Conservation (phyloP, 2,329 filamentous ascomycete species). For the Emydomyces testavorans region DNA sequence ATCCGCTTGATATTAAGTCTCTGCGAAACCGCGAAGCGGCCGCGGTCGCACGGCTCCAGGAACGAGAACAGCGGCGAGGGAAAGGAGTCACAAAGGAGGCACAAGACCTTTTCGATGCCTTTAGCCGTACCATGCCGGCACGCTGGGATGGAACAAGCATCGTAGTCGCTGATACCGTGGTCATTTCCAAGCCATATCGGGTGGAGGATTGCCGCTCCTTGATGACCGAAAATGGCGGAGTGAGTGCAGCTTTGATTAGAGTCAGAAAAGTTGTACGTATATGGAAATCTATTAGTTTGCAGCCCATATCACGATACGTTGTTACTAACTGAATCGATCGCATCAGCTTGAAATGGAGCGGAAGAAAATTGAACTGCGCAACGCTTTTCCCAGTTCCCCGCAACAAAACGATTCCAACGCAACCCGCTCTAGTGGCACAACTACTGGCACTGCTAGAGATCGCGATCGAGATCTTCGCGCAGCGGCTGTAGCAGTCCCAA, state of each 20-base stretch:
- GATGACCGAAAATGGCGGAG: slow-evolving; percentile 28
- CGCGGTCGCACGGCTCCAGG: slow-evolving; percentile 46
- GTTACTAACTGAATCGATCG: neutral
- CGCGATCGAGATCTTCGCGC: slow-evolving; percentile 10
- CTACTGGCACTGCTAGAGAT: neutral
- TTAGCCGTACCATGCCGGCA: slow-evolving; percentile 49
- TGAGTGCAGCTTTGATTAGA: slow-evolving; percentile 30
- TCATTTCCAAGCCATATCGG: slow-evolving; percentile 48
- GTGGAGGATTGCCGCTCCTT: slow-evolving; percentile 42
- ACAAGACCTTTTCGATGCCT: slow-evolving; percentile 52
- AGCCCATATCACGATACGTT: neutral
- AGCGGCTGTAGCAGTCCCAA: slow-evolving; percentile 14
- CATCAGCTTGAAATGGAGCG: slow-evolving; percentile 39
- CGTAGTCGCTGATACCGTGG: slow-evolving; percentile 49
- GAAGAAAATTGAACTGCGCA: slow-evolving; percentile 37
- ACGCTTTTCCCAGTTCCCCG: slow-evolving; percentile 15
- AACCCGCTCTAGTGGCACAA: neutral
- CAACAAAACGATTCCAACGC: slow-evolving; percentile 5
- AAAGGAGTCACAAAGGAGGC: slow-evolving; percentile 51
- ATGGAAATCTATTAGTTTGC: neutral
- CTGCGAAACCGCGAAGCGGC: slow-evolving; percentile 45
- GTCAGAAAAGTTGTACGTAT: slow-evolving; percentile 40
- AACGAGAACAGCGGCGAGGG: slow-evolving; percentile 46
- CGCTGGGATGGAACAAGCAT: slow-evolving; percentile 50
- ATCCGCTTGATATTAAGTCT: slow-evolving; percentile 43